Evolutionary conservation across 2,329 filamentous ascomycete species (phyloP).

Genomic region (Calonectria naviculata): DNA sequence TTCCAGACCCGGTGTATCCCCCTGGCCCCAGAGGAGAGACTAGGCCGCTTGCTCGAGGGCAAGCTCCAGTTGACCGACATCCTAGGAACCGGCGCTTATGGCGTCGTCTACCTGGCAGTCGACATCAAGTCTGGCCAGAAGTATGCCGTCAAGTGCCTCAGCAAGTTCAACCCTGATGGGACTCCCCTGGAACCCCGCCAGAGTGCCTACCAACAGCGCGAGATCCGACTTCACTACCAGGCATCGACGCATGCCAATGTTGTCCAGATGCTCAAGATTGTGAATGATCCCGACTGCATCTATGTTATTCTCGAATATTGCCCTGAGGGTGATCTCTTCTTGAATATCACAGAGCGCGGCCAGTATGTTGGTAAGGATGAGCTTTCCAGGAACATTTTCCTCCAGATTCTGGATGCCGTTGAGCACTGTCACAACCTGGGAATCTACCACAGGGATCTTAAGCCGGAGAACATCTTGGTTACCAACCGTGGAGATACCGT

Average conservation of each 20-base stretch:
- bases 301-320: slow-evolving; percentile 98
- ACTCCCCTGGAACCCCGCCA: slow-evolving; percentile 84
- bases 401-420: slow-evolving; percentile 96
- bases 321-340: slow-evolving; percentile 95
- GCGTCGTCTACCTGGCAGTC: slow-evolving; percentile 91
- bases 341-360: slow-evolving; percentile 95
- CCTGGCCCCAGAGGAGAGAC: slow-evolving; percentile 81
- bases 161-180: slow-evolving; percentile 83
- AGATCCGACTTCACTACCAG: slow-evolving; percentile 91
- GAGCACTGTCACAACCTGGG: slow-evolving; percentile 92
- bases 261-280: slow-evolving; percentile 92
- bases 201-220: slow-evolving; percentile 88
- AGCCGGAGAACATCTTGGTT: slow-evolving; percentile 98
- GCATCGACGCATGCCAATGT: slow-evolving; percentile 93
- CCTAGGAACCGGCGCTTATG: slow-evolving; percentile 94
- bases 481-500: slow-evolving; percentile 88
- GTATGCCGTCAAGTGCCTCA: slow-evolving; percentile 97
- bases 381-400: slow-evolving; percentile 86
- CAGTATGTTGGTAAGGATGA: slow-evolving; percentile 94
- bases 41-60: slow-evolving; percentile 86
- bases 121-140: slow-evolving; percentile 83
- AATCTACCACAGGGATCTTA: slow-evolving; percentile 97
- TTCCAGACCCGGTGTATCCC: slow-evolving; percentile 63
- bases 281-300: slow-evolving; percentile 91
- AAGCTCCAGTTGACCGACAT: slow-evolving; percentile 86